Evolutionary conservation across 495 filamentous ascomycete genomes (phyloP), one percentile per base, ranked within the genome.

Genomic region (Entonaema liquescens): DNA sequence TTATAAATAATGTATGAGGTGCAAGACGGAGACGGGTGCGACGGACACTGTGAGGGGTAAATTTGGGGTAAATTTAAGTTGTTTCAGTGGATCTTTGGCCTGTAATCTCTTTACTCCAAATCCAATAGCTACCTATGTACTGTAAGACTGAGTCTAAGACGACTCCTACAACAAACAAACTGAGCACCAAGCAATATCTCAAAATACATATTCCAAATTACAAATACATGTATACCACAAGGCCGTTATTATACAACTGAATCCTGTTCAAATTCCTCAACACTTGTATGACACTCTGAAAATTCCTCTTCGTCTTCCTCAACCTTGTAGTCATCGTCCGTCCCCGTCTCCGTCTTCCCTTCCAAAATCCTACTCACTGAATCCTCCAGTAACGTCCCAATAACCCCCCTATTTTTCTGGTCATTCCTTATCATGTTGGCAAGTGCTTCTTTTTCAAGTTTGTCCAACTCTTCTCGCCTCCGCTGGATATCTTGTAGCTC

Each of bases 351-450:
- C 23, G 44, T 63, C 54, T 66, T 64, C 50, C 44, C 64, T 59
- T 71, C 68, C 64, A 80, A 70, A 33, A 78, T 76, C 42, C 54
- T 76, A 17, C 62, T 49, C n/a, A 81, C 59, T 2, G 71, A 75
- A 49, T 78, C 69, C 72, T 81, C 71, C 21, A 82, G 40, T 26
- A 81, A 70, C 40, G 62, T 47, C 53, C 80, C 79, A 25, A 80
- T 75, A 9, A 80, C 67, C 9, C 26, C 26, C 50, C 71, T 79
- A 49, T 79, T 81, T 50, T 80, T 75, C 35, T 60, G 47, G 38
- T 82, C 77, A 9, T 74, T 68, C 40, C 61, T 59, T 29, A 79
- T 47, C 65, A 76, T 76, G 50, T 60, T 71, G 7, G 61, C 70
- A 52, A 71, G 67, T 17, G 74, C 59, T 11, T 77, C 71, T 67